Conservation (phyloP, 345 rosid species). For the Mercurialis annua region DNA sequence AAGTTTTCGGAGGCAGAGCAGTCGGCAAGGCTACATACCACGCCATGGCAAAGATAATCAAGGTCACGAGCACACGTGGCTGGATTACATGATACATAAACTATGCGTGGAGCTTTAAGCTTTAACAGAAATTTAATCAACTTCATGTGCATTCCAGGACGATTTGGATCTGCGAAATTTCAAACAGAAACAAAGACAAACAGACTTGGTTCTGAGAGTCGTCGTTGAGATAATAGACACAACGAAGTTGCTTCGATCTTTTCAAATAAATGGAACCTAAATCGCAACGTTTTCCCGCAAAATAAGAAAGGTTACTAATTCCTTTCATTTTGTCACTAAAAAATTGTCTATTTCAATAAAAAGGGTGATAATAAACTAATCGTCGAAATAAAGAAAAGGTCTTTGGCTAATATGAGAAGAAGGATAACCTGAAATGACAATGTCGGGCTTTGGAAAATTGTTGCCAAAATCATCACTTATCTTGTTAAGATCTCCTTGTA, state of each 20-base stretch:
- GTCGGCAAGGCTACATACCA: conserved; percentile 41
- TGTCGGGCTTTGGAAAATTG: conserved; percentile 76
- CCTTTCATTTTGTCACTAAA: too few relatives aligned
- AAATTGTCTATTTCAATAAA: too few relatives aligned
- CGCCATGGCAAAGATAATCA: conserved; percentile 88
- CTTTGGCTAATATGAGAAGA: background rate
- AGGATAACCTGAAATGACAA: conserved; percentile 70
- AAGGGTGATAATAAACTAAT: too few relatives aligned
- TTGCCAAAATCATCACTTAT: conserved; percentile 76
- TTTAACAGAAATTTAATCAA: conserved; percentile 76
- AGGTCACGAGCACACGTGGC: conserved; percentile 93
- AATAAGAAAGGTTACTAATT: too few relatives aligned
- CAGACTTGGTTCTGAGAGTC: too few relatives aligned
- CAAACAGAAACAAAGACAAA: conserved; percentile 6
- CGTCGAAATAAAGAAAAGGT: background rate
- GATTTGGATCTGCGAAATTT: conserved; percentile 72
- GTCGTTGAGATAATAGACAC: too few relatives aligned
- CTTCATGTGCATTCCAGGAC: conserved; percentile 98
- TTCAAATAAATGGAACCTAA: too few relatives aligned
- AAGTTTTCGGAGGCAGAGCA: background rate
- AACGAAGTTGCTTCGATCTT: too few relatives aligned
- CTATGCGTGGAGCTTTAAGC: conserved; percentile 68
- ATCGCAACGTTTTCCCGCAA: too few relatives aligned
- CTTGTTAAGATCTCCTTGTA: conserved; percentile 94
- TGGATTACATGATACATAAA: conserved; percentile 91